phyloP scores from a whole-genome alignment of 345 rosid genomes.

The Aurinia saxatilis region DNA sequence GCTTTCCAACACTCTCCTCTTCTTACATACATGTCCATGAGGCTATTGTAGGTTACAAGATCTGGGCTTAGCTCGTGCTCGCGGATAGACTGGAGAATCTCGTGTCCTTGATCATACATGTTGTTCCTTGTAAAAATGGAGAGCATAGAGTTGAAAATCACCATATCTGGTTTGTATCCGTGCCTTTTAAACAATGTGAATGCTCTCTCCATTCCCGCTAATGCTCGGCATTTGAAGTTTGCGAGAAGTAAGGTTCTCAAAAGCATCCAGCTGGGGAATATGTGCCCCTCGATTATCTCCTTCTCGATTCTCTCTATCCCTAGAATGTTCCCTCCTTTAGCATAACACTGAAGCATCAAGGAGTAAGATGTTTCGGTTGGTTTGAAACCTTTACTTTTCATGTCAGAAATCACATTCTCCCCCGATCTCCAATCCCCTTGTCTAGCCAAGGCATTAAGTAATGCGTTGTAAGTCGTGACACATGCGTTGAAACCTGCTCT shows the following conservation, averaged over 20 bases:
- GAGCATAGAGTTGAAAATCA: slow-evolving; percentile 70
- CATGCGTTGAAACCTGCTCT: slow-evolving; percentile 74
- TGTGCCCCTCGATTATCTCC: slow-evolving; percentile 51
- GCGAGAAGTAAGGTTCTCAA: slow-evolving; percentile 72
- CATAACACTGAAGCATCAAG: slow-evolving; percentile 61
- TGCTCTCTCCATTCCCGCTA: slow-evolving; percentile 63
- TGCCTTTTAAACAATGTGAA: slow-evolving; percentile 45
- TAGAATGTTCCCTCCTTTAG: slow-evolving; percentile 56
- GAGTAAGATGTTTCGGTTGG: slow-evolving; percentile 80
- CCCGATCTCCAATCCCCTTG: slow-evolving; percentile 75
- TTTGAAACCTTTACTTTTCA: slow-evolving; percentile 71
- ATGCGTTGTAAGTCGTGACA: slow-evolving; percentile 74
- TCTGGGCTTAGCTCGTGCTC: slow-evolving; percentile 64
- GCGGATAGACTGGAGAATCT: slow-evolving; percentile 43
- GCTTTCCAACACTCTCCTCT: slow-evolving; percentile 82
- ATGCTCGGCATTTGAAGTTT: slow-evolving; percentile 59
- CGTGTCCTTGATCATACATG: slow-evolving; percentile 52
- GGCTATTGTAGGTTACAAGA: slow-evolving; percentile 77
- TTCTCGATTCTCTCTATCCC: slow-evolving; percentile 70
- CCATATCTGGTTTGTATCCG: slow-evolving; percentile 80
- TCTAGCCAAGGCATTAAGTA: slow-evolving; percentile 75
- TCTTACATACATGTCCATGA: slow-evolving; percentile 90
- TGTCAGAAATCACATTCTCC: slow-evolving; percentile 62
- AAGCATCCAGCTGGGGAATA: slow-evolving; percentile 92
- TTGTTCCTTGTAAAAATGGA: slow-evolving; percentile 64